Evolutionary conservation across 495 filamentous ascomycete species (phyloP).

Genomic region (Trichodelitschia bisporula): DNA sequence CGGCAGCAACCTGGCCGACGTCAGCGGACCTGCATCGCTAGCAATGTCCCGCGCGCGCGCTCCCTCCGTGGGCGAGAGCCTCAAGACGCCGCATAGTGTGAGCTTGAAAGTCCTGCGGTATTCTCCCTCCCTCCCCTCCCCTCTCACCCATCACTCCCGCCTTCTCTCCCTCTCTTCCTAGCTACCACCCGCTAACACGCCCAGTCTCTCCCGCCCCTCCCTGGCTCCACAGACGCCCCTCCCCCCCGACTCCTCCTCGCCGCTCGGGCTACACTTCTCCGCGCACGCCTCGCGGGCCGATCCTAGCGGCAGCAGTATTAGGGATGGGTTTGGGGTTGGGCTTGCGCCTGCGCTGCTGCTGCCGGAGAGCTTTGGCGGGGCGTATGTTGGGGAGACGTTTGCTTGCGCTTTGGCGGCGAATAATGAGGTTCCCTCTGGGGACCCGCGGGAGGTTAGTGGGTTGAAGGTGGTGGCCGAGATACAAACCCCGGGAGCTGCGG

Average conservation of each 20-base stretch:
- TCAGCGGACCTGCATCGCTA: too few relatives aligned
- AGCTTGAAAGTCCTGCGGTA: conserved; percentile 64
- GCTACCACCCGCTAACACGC: conserved; percentile 4
- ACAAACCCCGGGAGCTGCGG: conserved; percentile 87
- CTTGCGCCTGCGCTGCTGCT: conserved; percentile 54
- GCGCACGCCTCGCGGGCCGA: conserved; percentile 26
- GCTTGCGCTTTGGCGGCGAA: conserved; percentile 83
- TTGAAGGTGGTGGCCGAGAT: conserved; percentile 77
- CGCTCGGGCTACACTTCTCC: conserved; percentile 12
- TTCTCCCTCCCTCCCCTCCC: conserved; percentile 1
- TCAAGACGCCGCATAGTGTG: conserved; percentile 64
- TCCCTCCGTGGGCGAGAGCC: too few relatives aligned
- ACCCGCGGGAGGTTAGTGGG: conserved; percentile 32
- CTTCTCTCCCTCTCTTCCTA: conserved; percentile 5
- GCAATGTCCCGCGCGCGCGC: too few relatives aligned
- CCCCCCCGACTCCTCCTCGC: conserved; percentile 12
- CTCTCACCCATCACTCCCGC: neutral
- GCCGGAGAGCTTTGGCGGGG: conserved; percentile 74
- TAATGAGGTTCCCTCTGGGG: conserved; percentile 39
- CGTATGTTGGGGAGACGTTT: conserved; percentile 91
- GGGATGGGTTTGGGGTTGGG: conserved; percentile 25
- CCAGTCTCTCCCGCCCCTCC: conserved; percentile 18
- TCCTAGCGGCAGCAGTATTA: conserved; percentile 24
- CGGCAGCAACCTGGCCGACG: too few relatives aligned
- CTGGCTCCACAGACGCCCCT: conserved; percentile 27